A percentile compares a stretch with the other conserved stretches of the same genome.
These are phyloP conservation scores for Tylopilus cervinicoccineus DNA, from an alignment of 768 basidiomycete genomes.

Conservation along the genomic window DNA sequence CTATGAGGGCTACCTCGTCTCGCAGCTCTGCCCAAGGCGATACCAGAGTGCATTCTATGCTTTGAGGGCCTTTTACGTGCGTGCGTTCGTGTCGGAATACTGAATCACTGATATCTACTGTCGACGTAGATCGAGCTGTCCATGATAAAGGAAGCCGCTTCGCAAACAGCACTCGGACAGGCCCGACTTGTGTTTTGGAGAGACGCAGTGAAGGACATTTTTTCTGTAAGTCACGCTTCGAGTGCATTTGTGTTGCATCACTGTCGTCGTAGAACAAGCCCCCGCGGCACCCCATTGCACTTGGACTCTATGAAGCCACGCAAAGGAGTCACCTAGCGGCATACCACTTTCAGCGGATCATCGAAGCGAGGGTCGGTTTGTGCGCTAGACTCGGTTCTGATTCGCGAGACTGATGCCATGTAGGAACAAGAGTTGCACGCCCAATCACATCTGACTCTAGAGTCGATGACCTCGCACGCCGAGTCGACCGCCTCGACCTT, in stretches of 20 bases:
- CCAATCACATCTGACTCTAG: slow-evolving; percentile 61
- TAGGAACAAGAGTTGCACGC: slow-evolving; percentile 67
- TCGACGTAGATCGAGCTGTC: slow-evolving; percentile 67
- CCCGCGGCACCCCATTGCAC: slow-evolving; percentile 75
- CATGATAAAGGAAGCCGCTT: slow-evolving; percentile 70
- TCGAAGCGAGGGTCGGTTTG: slow-evolving; percentile 73
- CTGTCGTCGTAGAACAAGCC: slow-evolving; percentile 56
- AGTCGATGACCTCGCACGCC: slow-evolving; percentile 66
- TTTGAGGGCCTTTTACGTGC: slow-evolving; percentile 78
- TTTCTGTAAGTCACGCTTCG: slow-evolving; percentile 45
- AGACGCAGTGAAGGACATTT: slow-evolving; percentile 67
- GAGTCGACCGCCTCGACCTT: slow-evolving; percentile 79
- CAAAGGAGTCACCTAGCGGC: slow-evolving; percentile 48
- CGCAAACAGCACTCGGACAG: slow-evolving; percentile 69
- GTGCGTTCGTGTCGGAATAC: slow-evolving; percentile 26
- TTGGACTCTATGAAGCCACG: slow-evolving; percentile 61
- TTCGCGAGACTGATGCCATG: slow-evolving; percentile 20
- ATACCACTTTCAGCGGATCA: slow-evolving; percentile 79
- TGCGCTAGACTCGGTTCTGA: not conserved
- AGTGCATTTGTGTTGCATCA: slow-evolving; percentile 6
- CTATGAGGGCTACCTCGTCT: slow-evolving; percentile 73
- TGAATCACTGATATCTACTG: slow-evolving; percentile 6
- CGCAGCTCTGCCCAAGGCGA: slow-evolving; percentile 68
- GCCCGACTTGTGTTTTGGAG: slow-evolving; percentile 89
- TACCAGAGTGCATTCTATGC: slow-evolving; percentile 69